Conservation (phyloP, 768 basidiomycete genomes). For the Sarcodon aspratus region DNA sequence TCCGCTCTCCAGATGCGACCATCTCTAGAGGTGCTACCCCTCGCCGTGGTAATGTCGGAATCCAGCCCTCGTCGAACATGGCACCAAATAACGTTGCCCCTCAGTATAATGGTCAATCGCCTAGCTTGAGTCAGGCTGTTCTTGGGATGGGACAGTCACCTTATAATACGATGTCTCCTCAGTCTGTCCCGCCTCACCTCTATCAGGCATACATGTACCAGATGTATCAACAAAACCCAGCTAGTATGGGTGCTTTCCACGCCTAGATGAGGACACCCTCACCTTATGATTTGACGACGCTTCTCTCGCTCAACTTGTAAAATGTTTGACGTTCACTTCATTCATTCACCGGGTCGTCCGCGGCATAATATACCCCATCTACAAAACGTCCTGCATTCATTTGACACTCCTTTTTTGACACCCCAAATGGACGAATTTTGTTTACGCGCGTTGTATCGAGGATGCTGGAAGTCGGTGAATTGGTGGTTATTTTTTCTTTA, state of each 20-base stretch:
- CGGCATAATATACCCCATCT: too few species aligned
- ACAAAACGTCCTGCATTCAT: too few species aligned
- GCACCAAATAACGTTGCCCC: neutral
- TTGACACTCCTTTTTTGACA: too few species aligned
- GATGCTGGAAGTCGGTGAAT: constrained; percentile 11
- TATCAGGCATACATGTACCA: constrained; percentile 82
- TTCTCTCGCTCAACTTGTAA: neutral
- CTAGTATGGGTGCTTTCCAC: constrained; percentile 67
- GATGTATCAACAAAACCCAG: constrained; percentile 64
- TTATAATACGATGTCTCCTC: constrained; percentile 44
- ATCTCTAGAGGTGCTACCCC: constrained; percentile 41
- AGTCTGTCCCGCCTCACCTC: constrained; percentile 50
- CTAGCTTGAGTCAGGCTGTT: constrained; percentile 44
- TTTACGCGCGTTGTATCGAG: neutral
- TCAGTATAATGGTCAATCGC: constrained; percentile 51
- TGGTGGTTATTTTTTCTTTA: constrained; percentile 7
- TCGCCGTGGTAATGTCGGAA: constrained; percentile 28
- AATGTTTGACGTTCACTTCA: too few species aligned
- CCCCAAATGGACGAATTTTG: too few species aligned
- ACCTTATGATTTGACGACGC: constrained; percentile 1
- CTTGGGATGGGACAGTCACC: constrained; percentile 54
- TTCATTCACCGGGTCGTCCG: too few species aligned
- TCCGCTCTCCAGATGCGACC: constrained; percentile 35
- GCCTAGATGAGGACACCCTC: constrained; percentile 14
- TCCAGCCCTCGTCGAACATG: constrained; percentile 18